These are phyloP conservation scores for Eutreptiella sp. DNA, from an alignment of 208 protist genomes.

Conservation along the genomic window DNA sequence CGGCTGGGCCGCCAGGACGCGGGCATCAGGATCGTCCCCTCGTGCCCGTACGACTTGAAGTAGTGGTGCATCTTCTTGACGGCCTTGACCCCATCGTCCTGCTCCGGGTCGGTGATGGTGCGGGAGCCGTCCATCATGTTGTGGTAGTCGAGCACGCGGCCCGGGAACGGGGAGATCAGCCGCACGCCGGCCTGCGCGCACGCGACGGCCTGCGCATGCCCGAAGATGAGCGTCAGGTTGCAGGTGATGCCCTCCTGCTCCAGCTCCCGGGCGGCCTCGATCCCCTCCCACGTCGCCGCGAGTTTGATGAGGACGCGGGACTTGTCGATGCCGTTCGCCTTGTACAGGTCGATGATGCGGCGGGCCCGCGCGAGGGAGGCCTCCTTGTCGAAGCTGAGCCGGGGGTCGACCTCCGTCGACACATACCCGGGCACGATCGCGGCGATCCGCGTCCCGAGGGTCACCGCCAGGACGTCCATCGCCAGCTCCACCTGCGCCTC, in stretches of 20 bases:
- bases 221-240: constrained; percentile 49
- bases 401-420: too few species aligned
- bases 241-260: constrained; percentile 39
- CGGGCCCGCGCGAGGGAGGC: too few species aligned
- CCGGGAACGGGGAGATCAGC: constrained; percentile 44
- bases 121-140: background rate
- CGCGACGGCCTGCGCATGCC: constrained; percentile 36
- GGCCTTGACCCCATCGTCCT: constrained; percentile 41
- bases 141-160: constrained; percentile 44
- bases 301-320: too few species aligned
- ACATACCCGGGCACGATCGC: too few species aligned
- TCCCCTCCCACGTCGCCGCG: too few species aligned
- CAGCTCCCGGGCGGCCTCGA: constrained; percentile 30
- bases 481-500: too few species aligned
- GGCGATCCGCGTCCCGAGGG: too few species aligned
- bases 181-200: constrained; percentile 19
- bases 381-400: too few species aligned
- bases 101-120: background rate
- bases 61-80: constrained; percentile 38
- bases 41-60: constrained; percentile 34
- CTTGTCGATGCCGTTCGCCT: too few species aligned
- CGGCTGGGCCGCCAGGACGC: constrained; percentile 38
- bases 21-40: constrained; percentile 40
- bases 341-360: too few species aligned
- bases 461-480: too few species aligned